Base-by-base conservation (phyloP, 768 basidiomycete species). In the Tubosaeta sp. region DNA sequence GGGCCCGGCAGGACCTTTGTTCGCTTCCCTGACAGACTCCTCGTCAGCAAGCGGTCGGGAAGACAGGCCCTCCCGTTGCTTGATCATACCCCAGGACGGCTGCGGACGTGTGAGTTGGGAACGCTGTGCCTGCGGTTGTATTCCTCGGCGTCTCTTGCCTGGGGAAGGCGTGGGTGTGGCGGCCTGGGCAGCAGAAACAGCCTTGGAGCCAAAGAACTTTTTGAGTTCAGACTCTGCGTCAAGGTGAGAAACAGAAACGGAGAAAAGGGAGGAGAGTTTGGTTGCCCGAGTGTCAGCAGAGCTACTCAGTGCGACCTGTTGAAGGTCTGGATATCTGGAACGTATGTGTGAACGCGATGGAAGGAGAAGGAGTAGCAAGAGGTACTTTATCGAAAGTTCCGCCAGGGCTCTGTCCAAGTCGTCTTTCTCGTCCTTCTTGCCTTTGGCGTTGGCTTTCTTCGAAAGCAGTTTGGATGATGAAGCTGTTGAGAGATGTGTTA, bases 141-240 rank as follows among this genome's bases (percentile, higher is more conserved):
- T 43, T 5, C 69, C 71, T 42, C 77, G 76, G 31, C 80, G 65
- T 47, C 70, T 61, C 51, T 69, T 65, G 1, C 66, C 49, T 4
- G 75, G 66, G 1, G 73, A 64, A 3, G 76, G 52, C 1, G 74
- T 57, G 5, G 72, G 49, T 3, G 60, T 59, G 12, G 69, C 57
- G 17, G 69, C 66, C 66, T 80, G 81, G 27, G 76, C 77, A 2
- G 86, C 82, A n/a, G 76, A 74, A 9, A 97, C 80, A 52, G 97
- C 94, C 62, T 86, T 89, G 17, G 90, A 80, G 2, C 95, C 95
- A 64, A 99, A 99, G 77, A 97, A 95, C 57, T 84, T 86, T 50
- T 88, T 84, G 71, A 98, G 81, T 65, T 99, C 97, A 0, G 87
- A 86, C 53, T 95, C 93, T 11, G 85, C 77, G 56, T 98, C 93